Conservation (phyloP, 2,329 filamentous ascomycete genomes). For the Exophiala viscosa region DNA sequence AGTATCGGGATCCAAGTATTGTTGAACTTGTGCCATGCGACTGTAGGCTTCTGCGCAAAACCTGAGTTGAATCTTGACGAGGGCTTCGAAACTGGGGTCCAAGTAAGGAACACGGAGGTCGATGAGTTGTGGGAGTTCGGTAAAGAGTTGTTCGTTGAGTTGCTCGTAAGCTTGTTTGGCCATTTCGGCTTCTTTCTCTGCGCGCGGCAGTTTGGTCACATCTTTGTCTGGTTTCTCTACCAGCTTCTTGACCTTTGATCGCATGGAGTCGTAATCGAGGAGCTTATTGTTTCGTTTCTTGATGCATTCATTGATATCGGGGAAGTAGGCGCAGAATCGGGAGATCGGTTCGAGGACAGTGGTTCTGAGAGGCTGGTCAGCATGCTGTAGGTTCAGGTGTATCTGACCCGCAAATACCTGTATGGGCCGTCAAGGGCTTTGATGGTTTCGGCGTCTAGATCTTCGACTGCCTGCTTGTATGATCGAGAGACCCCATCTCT, state of each 20-base stretch:
- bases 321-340: slow-evolving; percentile 96
- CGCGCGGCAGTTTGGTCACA: slow-evolving; percentile 88
- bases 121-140: slow-evolving; percentile 90
- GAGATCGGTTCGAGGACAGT: slow-evolving; percentile 95
- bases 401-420: slow-evolving; percentile 49
- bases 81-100: slow-evolving; percentile 92
- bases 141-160: slow-evolving; percentile 91
- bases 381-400: background rate
- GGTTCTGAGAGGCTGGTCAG: slow-evolving; percentile 50
- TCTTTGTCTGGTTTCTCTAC: slow-evolving; percentile 99
- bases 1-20: slow-evolving; percentile 93
- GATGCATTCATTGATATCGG: slow-evolving; percentile 98
- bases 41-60: slow-evolving; percentile 98
- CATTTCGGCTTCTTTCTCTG: slow-evolving; percentile 95
- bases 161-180: slow-evolving; percentile 91
- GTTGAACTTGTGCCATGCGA: slow-evolving; percentile 97
- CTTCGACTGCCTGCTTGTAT: slow-evolving; percentile 98
- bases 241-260: slow-evolving; percentile 93
- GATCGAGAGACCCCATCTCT: slow-evolving; percentile 92
- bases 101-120: slow-evolving; percentile 95
- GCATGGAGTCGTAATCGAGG: slow-evolving; percentile 93
- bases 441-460: slow-evolving; percentile 96
- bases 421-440: slow-evolving; percentile 97
- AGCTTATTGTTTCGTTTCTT: slow-evolving; percentile 99
- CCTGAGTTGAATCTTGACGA: slow-evolving; percentile 96